Evolutionary conservation across 352 stramenopile genomes (phyloP).

Genomic region (Lagenidium giganteum): DNA sequence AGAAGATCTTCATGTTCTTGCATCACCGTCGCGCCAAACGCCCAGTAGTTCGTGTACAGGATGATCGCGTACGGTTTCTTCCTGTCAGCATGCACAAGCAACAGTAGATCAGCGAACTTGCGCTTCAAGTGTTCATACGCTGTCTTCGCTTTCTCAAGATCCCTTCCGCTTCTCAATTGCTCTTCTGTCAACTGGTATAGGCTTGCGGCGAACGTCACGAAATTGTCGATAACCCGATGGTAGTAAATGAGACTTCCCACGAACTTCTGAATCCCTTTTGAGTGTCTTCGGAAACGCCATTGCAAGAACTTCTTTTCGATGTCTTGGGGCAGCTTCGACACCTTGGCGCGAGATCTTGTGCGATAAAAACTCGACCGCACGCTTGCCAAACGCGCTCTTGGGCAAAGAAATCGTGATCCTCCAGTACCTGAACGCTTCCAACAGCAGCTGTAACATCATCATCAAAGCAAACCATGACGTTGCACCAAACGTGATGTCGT

Average conservation of each 20-base stretch:
- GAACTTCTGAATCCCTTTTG: conserved; percentile 17
- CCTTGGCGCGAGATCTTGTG: conserved; percentile 2
- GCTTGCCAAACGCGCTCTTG: conserved; percentile 18
- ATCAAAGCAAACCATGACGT: conserved; percentile 9
- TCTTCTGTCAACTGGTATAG: conserved; percentile 10
- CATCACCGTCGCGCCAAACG: conserved; percentile 5
- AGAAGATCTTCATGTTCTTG: conserved; percentile 16
- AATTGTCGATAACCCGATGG: conserved; percentile 13
- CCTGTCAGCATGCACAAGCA: conserved; percentile 2
- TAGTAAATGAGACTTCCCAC: conserved; percentile 11
- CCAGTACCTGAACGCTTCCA: conserved; percentile 14
- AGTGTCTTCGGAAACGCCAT: conserved; percentile 9
- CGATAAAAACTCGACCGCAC: conserved; percentile 11
- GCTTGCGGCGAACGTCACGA: conserved; percentile 1
- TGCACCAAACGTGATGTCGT: conserved; percentile 13
- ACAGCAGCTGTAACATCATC: not conserved
- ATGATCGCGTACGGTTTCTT: not conserved
- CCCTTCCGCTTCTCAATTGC: not conserved
- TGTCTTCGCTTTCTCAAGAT: conserved; percentile 1
- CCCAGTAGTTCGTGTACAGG: conserved; percentile 12
- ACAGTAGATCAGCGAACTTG: not conserved
- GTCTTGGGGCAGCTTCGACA: not conserved
- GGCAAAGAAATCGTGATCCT: conserved; percentile 19
- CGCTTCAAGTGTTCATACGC: conserved; percentile 11
- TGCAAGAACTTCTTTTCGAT: not conserved